Base-by-base conservation (phyloP, 352 stramenopile genomes). In the Globisporangium apiculatum region DNA sequence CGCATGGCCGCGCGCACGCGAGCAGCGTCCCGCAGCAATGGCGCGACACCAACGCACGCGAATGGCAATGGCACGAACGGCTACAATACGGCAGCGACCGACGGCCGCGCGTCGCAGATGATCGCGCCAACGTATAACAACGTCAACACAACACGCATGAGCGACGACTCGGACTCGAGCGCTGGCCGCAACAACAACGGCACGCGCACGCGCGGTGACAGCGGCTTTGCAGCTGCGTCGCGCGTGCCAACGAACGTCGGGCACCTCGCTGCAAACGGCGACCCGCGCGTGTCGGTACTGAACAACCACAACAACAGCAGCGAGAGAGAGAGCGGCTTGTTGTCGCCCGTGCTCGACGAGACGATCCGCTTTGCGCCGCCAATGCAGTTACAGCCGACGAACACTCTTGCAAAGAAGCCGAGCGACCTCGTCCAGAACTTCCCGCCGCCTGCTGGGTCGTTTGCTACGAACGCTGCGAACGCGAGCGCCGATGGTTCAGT, bases 1-100 rank as follows among this genome's bases (percentile, higher is more conserved):
- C 80, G 84, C 15, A 72, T 88, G 53, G 72, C 69, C 15, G 56
- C 54, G 3, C 56, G 58, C 24, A 0, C 51, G 48, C 51, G 61
- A 17, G 9, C 45, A 17, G 4, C 14, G 7, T 38, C n/a, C 43
- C 5, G 4, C n/a, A 31, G 53, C 60, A 36, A 49, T 47, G 24
- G 51, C 31, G 12, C 31, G n/a, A 63, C 58, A 8, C 67, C 55
- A 36, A 54, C 42, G 14, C 60, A 53, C 9, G 17, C 41, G 51
- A 48, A 63, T 5, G 46, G 62, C n/a, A 52, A 55, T 11, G 51
- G 54, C 12, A 17, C 61, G 12, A 15, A 37, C 9, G 53, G 43
- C 4, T 31, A 61, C 41, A 14, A 3, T n/a, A 6, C 24, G 48
- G 31, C 31, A 31, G 41, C 1, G 48, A 53, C 42, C 3, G 43